Evolutionary conservation across 2,329 filamentous ascomycete species (phyloP), one percentile per base, ranked within the genome.

Genomic region (Onygenales sp.): DNA sequence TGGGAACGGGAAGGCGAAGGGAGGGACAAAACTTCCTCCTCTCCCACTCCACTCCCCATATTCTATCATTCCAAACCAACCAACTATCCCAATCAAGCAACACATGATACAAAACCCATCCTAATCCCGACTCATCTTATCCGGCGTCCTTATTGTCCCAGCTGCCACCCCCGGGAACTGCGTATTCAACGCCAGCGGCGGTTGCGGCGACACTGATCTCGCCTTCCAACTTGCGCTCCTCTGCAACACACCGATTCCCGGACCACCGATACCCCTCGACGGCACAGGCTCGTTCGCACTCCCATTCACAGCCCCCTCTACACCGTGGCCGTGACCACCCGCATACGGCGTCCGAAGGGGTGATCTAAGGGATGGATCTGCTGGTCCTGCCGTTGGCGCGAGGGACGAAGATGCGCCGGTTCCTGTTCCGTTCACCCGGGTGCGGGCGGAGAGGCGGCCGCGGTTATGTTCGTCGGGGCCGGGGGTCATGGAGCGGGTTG

Each of bases 91-190:
- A 27, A 27, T 27, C 21, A 27, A 27, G 1, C 21, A 1, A 27
- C 21, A 27, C 21, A 27, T 27, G 21, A 5, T 27, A 27, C 21
- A 27, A 27, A 27, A 27, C 21, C 21, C 21, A 1, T 5, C 14
- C 37, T 40, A 51, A 51, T 43, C 49, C 9, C 32, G 49, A 51
- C 39, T 51, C 37, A 51, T 42, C 49, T 51, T 51, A 11, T 51
- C 49, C 40, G 27, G 39, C 4, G 13, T 42, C 27, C 31, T 27
- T 27, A 27, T 27, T 27, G 21, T 27, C 21, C 21, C 21, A 27
- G 21, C 21, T 27, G 21, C 21, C 21, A 27, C 21, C 21, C 21
- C 37, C 37, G 37, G 37, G 11, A 40, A 14, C 14, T 40, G 27
- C 14, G n/a, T 43, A 21, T 42, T 42, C 39, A 27, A 11, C 46